Percentiles rank a stretch among this genome's conserved stretches.
Conservation (phyloP, 2,329 filamentous ascomycete species). For the Zelopaecilomyces penicillatus region DNA sequence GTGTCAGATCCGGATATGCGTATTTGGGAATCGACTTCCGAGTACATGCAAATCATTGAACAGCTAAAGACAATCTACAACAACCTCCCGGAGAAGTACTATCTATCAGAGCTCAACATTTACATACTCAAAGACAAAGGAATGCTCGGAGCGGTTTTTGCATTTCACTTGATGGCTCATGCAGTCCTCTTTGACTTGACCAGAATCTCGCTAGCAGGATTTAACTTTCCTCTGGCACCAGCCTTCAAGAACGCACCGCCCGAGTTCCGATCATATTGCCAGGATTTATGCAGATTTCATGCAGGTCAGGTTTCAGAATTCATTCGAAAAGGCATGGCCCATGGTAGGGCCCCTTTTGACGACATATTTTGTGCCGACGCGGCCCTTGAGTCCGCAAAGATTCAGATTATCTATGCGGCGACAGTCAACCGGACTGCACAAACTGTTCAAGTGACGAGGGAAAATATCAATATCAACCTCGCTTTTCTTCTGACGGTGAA, state of each 20-base stretch:
- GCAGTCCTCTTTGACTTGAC: slow-evolving; percentile 17
- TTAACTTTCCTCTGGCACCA: slow-evolving; percentile 16
- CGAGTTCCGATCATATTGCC: slow-evolving; percentile 13
- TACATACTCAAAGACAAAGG: slow-evolving; percentile 13
- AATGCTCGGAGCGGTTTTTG: slow-evolving; percentile 15
- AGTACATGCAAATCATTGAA: slow-evolving; percentile 13
- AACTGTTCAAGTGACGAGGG: slow-evolving; percentile 11
- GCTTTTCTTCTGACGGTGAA: slow-evolving; percentile 11
- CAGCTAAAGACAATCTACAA: slow-evolving; percentile 12
- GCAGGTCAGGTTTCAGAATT: slow-evolving; percentile 16
- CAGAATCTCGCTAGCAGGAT: slow-evolving; percentile 16
- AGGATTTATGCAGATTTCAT: slow-evolving; percentile 14
- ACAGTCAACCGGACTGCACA: slow-evolving; percentile 13
- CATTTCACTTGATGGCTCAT: slow-evolving; percentile 17
- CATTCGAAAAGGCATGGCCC: slow-evolving; percentile 10
- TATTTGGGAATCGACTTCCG: slow-evolving; percentile 12
- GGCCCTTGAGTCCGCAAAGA: slow-evolving; percentile 17
- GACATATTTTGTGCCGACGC: slow-evolving; percentile 16
- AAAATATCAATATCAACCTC: slow-evolving; percentile 15
- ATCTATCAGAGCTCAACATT: slow-evolving; percentile 14
- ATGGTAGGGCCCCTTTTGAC: slow-evolving; percentile 12
- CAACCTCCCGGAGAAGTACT: slow-evolving; percentile 15
- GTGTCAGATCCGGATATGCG: slow-evolving; percentile 5
- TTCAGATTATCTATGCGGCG: slow-evolving; percentile 18
- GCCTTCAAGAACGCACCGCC: slow-evolving; percentile 14